Evolutionary conservation across 768 basidiomycete species (phyloP).

Genomic region (Suillus americanus): DNA sequence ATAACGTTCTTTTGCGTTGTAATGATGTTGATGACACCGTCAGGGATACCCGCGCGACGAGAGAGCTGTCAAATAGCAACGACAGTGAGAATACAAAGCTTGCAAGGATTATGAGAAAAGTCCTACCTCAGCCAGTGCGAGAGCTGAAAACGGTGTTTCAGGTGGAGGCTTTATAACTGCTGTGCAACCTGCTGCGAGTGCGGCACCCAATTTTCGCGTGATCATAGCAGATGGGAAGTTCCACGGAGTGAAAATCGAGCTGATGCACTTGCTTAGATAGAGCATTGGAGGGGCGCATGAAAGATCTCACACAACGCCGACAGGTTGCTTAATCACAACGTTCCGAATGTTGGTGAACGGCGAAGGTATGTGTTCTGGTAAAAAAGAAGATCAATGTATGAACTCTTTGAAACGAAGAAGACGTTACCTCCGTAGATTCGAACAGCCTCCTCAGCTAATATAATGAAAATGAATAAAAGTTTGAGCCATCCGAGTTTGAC

Average conservation of each 20-base stretch:
- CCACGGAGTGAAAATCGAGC: conserved; percentile 83
- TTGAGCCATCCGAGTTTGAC: neutral
- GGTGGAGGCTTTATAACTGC: conserved; percentile 92
- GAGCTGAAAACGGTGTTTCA: conserved; percentile 91
- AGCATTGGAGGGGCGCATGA: neutral
- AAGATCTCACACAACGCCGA: conserved; percentile 54
- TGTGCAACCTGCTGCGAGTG: conserved; percentile 95
- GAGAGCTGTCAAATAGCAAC: conserved; percentile 52
- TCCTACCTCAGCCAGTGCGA: conserved; percentile 88
- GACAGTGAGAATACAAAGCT: neutral
- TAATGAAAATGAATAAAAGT: neutral
- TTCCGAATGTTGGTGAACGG: conserved; percentile 69
- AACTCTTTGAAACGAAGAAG: neutral
- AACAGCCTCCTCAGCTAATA: conserved; percentile 85
- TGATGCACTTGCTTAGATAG: conserved; percentile 26
- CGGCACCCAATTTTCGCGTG: conserved; percentile 85
- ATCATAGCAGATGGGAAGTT: conserved; percentile 97
- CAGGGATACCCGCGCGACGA: conserved; percentile 87
- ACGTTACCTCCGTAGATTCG: conserved; percentile 82
- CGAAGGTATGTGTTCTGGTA: conserved; percentile 79
- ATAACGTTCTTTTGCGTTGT: conserved; percentile 81
- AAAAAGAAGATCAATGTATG: neutral
- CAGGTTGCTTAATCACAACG: conserved; percentile 90
- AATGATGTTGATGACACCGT: conserved; percentile 93
- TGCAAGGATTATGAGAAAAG: neutral